A percentile compares a stretch with the other conserved stretches of the same genome.
phyloP scores from a whole-genome alignment of 257 asterid species.

The Solanum ossicruentum region DNA sequence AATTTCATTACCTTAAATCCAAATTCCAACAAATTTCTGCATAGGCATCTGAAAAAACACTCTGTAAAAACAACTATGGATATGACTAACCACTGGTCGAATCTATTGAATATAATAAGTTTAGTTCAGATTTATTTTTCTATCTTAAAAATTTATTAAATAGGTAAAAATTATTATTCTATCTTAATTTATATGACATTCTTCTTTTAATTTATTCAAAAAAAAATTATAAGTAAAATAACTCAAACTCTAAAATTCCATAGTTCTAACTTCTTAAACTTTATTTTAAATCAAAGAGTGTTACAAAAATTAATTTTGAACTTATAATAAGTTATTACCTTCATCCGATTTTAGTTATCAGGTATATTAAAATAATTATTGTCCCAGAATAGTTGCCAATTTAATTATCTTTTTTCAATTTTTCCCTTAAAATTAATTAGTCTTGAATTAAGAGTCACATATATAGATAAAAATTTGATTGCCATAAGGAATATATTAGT shows the following conservation, averaged over 20 bases:
- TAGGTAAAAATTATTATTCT: background rate
- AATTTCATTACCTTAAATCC: background rate
- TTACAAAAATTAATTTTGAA: too few relatives aligned
- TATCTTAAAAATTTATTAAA: too few relatives aligned
- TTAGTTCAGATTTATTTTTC: background rate
- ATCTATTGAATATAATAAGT: background rate
- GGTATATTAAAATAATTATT: too few relatives aligned
- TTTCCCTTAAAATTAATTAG: too few relatives aligned
- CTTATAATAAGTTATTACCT: too few relatives aligned
- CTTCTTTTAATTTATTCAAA: background rate
- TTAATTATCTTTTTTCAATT: too few relatives aligned
- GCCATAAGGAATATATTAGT: too few relatives aligned
- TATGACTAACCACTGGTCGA: background rate
- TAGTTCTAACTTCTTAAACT: background rate
- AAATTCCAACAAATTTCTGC: background rate
- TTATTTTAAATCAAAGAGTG: too few relatives aligned
- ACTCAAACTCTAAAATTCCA: background rate
- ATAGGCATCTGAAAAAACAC: background rate
- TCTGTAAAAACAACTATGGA: background rate
- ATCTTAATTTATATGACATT: fast-evolving
- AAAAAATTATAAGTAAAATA: background rate
- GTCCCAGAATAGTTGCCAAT: too few relatives aligned
- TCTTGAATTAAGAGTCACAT: too few relatives aligned
- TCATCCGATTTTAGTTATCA: too few relatives aligned
- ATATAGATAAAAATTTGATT: too few relatives aligned